These are phyloP conservation scores for Sphaerulina musiva DNA, from an alignment of 2,329 filamentous ascomycete species.

Conservation along the genomic window DNA sequence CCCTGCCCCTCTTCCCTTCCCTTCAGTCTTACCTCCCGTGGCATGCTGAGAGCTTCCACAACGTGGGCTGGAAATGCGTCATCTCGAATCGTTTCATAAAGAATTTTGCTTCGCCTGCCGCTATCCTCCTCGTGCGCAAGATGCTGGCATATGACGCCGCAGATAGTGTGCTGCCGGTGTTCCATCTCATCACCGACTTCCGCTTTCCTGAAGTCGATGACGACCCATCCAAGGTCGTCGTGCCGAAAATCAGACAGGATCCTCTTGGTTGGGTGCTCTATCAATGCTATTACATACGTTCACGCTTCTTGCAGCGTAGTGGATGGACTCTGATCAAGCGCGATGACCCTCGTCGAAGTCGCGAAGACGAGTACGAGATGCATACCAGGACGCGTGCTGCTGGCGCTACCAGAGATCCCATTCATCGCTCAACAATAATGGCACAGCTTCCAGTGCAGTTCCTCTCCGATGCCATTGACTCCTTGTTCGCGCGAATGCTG, in stretches of 20 bases:
- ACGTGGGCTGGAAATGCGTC: constrained; percentile 15
- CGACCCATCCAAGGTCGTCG: neutral
- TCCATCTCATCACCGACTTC: constrained; percentile 22
- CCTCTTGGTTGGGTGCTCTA: constrained; percentile 25
- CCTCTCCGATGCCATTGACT: constrained; percentile 21
- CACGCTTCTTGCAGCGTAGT: constrained; percentile 15
- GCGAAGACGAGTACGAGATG: neutral
- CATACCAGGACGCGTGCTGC: neutral
- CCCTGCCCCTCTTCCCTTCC: constrained; percentile 20
- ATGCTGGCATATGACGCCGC: constrained; percentile 16
- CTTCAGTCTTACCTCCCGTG: constrained; percentile 15
- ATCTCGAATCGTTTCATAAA: constrained; percentile 6
- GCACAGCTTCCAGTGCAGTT: constrained; percentile 22
- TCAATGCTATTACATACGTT: constrained; percentile 18
- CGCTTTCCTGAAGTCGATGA: constrained; percentile 21
- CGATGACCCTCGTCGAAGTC: neutral
- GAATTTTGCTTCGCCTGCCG: constrained; percentile 17
- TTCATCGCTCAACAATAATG: constrained; percentile 23
- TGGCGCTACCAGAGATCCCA: neutral
- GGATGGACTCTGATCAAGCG: constrained; percentile 22
- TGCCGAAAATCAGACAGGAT: constrained; percentile 6
- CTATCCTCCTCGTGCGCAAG: constrained; percentile 16
- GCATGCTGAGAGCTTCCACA: constrained; percentile 17
- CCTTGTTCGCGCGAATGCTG: constrained; percentile 20
- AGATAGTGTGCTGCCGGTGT: constrained; percentile 15